Evolutionary conservation across 2,329 filamentous ascomycete genomes (phyloP).

Genomic region (Fusarium mangiferae): DNA sequence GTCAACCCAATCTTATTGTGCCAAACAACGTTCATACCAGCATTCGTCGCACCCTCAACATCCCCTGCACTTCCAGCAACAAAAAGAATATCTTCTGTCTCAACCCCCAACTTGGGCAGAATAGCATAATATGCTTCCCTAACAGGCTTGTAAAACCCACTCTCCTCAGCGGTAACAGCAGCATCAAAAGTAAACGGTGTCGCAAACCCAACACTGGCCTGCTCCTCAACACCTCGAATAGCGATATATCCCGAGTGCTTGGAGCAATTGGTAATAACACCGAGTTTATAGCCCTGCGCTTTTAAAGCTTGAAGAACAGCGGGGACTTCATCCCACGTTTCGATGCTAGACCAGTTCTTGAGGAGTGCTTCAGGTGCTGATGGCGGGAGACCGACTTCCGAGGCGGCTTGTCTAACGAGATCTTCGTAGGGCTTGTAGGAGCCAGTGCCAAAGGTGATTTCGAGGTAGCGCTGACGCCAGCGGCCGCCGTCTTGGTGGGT

Average conservation of each 20-base stretch:
- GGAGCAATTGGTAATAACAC: conserved; percentile 54
- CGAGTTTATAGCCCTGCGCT: conserved; percentile 46
- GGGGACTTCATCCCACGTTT: conserved; percentile 40
- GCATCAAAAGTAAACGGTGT: conserved; percentile 45
- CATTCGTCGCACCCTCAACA: conserved; percentile 50
- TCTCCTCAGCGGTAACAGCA: conserved; percentile 52
- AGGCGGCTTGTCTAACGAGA: conserved; percentile 45
- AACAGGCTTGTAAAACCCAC: conserved; percentile 53
- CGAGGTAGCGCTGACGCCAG: conserved; percentile 53
- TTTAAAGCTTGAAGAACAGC: conserved; percentile 37
- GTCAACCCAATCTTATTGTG: conserved; percentile 49
- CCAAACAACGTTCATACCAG: conserved; percentile 54
- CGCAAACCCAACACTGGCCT: conserved; percentile 8
- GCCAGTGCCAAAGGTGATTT: conserved; percentile 50
- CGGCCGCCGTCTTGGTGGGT: conserved; percentile 41
- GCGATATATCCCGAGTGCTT: conserved; percentile 45
- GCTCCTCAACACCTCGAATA: neutral
- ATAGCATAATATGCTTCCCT: conserved; percentile 48
- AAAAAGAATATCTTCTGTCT: conserved; percentile 46
- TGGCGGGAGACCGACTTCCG: conserved; percentile 44
- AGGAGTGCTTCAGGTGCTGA: conserved; percentile 45
- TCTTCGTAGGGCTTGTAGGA: conserved; percentile 49
- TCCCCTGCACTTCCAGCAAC: conserved; percentile 54
- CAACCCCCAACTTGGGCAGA: conserved; percentile 42
- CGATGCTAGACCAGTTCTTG: conserved; percentile 42